Percentiles rank a stretch among this genome's conserved stretches.
Evolutionary conservation across 2,329 filamentous ascomycete genomes (phyloP).

Genomic region (Penicillium sp.): DNA sequence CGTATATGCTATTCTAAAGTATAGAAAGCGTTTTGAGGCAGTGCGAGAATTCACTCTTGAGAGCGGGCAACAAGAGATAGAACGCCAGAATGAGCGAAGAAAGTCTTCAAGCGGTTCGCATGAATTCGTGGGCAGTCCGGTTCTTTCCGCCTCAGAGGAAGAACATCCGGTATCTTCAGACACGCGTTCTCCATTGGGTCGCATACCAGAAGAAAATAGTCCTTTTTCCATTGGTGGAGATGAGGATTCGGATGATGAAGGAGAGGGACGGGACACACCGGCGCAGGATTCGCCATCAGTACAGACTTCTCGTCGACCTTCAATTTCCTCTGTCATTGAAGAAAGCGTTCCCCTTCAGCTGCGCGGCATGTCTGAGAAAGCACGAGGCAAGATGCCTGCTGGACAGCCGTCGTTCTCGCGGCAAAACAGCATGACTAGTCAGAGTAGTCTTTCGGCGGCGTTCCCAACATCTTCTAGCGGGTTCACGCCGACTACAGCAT

Average conservation of each 20-base stretch:
- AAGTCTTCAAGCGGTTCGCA: too few relatives aligned
- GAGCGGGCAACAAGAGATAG: slow-evolving; percentile 82
- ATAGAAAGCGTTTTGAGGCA: slow-evolving; percentile 73
- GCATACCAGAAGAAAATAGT: slow-evolving; percentile 67
- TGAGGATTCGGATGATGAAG: slow-evolving; percentile 56
- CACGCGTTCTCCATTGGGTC: slow-evolving; percentile 50
- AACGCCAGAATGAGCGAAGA: slow-evolving; percentile 61
- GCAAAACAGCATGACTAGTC: slow-evolving; percentile 78
- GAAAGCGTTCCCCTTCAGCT: slow-evolving; percentile 75
- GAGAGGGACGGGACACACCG: too few relatives aligned
- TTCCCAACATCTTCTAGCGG: slow-evolving; percentile 45
- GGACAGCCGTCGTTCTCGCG: slow-evolving; percentile 73
- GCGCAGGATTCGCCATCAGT: too few relatives aligned
- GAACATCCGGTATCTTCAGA: slow-evolving; percentile 42
- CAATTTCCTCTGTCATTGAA: slow-evolving; percentile 58
- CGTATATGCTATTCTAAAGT: slow-evolving; percentile 68
- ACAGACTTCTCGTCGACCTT: slow-evolving; percentile 59
- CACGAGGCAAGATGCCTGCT: slow-evolving; percentile 86
- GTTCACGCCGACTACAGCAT: slow-evolving; percentile 71
- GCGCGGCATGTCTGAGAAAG: slow-evolving; percentile 93
- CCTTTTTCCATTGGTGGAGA: slow-evolving; percentile 82
- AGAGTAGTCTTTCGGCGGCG: slow-evolving; percentile 56
- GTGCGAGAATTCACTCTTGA: slow-evolving; percentile 82
- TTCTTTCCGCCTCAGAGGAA: slow-evolving; percentile 34
- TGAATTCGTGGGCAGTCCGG: too few relatives aligned